Conservation (phyloP, 2,329 filamentous ascomycete species). For the Aspergillus pseudonomiae region DNA sequence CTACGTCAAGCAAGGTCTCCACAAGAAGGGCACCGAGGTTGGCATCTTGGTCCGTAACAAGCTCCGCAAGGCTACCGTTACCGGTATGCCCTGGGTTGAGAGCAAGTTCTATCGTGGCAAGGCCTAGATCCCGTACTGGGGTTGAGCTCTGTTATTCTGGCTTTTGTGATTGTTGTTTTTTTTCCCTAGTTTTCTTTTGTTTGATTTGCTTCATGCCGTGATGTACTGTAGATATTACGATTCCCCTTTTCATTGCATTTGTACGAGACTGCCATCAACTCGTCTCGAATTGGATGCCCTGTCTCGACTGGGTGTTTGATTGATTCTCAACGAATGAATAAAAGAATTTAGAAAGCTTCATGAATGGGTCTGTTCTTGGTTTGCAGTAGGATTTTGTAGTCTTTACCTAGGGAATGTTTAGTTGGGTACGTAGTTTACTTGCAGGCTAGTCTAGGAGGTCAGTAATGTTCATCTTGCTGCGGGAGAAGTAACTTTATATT, state of each 20-base stretch:
- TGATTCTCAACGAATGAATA: background rate
- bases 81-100: conserved; percentile 87
- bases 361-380: background rate
- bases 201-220: background rate
- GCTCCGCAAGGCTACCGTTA: conserved; percentile 72
- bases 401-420: too few relatives aligned
- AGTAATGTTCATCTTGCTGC: too few relatives aligned
- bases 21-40: conserved; percentile 83
- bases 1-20: conserved; percentile 77
- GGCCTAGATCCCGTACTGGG: background rate
- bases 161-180: background rate
- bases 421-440: too few relatives aligned
- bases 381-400: too few relatives aligned
- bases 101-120: conserved; percentile 67
- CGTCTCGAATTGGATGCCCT: background rate
- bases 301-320: background rate
- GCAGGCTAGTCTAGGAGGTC: too few relatives aligned
- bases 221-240: conserved; percentile 13
- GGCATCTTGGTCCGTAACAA: conserved; percentile 77
- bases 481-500: too few relatives aligned
- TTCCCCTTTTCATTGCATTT: conserved; percentile 4
- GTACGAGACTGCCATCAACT: conserved; percentile 1
- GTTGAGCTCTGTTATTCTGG: background rate
- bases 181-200: background rate
- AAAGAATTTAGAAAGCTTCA: background rate